Evolutionary conservation across 495 filamentous ascomycete genomes (phyloP).

Genomic region (Sphaerosporella brunnea): DNA sequence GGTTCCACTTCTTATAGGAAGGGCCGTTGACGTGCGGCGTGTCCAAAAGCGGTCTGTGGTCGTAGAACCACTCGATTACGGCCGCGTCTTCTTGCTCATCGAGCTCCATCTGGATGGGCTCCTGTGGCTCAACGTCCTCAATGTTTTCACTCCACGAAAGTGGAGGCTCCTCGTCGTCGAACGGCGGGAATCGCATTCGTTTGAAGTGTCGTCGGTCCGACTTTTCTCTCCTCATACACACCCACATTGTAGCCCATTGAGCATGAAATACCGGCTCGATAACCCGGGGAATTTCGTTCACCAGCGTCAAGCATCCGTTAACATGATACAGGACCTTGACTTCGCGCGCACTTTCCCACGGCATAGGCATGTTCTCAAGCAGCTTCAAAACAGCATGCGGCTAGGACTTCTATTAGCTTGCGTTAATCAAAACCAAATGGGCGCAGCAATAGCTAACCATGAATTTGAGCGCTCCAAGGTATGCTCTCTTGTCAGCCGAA

Average conservation of each 20-base stretch:
- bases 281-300: constrained; percentile 91
- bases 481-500: constrained; percentile 94
- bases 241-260: constrained; percentile 99
- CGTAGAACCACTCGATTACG: constrained; percentile 94
- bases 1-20: constrained; percentile 92
- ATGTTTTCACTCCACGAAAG: constrained; percentile 98
- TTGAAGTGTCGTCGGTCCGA: constrained; percentile 94
- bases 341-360: constrained; percentile 89
- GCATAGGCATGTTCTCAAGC: constrained; percentile 99
- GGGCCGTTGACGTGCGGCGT: constrained; percentile 90
- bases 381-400: constrained; percentile 98
- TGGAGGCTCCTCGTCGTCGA: constrained; percentile 96
- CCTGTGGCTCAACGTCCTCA: constrained; percentile 91
- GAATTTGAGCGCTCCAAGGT: constrained; percentile 93
- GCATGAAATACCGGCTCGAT: constrained; percentile 98
- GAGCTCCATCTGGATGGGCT: constrained; percentile 98
- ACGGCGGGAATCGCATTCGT: constrained; percentile 95
- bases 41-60: constrained; percentile 79
- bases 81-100: constrained; percentile 87
- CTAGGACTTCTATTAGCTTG: constrained; percentile 8
- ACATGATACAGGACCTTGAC: constrained; percentile 98
- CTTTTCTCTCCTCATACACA: constrained; percentile 95
- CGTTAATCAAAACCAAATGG: neutral
- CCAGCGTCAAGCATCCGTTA: constrained; percentile 89
- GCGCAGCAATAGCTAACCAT: constrained; percentile 37